A percentile compares a stretch with the other conserved stretches of the same genome.
These are phyloP conservation scores for Chrysoporthe puriensis DNA, from an alignment of 2,329 filamentous ascomycete species.

Conservation along the genomic window DNA sequence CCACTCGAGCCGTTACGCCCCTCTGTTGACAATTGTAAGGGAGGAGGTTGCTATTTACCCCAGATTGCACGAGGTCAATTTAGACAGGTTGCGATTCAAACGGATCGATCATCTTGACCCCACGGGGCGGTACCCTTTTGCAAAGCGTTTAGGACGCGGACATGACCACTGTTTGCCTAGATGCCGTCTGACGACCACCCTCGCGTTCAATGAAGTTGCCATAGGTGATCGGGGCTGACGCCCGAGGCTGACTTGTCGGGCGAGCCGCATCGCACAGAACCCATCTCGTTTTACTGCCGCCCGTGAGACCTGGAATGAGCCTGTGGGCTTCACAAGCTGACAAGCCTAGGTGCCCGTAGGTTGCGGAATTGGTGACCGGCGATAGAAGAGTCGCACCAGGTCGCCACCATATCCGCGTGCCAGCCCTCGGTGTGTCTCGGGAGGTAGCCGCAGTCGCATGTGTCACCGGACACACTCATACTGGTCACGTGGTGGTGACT, in stretches of 20 bases:
- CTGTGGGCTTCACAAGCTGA: constrained; percentile 8
- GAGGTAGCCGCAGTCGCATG: constrained; percentile 16
- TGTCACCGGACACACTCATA: constrained; percentile 5
- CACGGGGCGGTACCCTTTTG: not conserved
- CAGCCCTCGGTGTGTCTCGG: constrained; percentile 15
- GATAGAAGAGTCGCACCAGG: constrained; percentile 4
- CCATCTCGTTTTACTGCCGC: constrained; percentile 15
- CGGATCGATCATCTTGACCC: not conserved
- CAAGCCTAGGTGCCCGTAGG: constrained; percentile 8
- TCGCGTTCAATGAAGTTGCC: not conserved
- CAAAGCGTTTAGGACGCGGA: constrained; percentile 4
- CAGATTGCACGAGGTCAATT: constrained; percentile 11
- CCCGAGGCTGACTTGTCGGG: constrained; percentile 1
- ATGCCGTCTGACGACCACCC: constrained; percentile 4
- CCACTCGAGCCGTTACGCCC: not conserved
- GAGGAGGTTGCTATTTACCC: constrained; percentile 7
- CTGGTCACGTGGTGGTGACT: not conserved
- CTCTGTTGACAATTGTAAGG: not conserved
- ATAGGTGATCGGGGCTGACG: constrained; percentile 7
- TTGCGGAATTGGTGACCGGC: not conserved
- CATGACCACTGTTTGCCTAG: constrained; percentile 14
- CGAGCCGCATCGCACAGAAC: constrained; percentile 2
- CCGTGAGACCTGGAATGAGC: constrained; percentile 10
- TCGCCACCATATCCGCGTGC: not conserved
- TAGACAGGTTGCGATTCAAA: constrained; percentile 15